These are phyloP conservation scores for Tricholoma furcatifolium DNA, from an alignment of 768 basidiomycete genomes.

Conservation along the genomic window DNA sequence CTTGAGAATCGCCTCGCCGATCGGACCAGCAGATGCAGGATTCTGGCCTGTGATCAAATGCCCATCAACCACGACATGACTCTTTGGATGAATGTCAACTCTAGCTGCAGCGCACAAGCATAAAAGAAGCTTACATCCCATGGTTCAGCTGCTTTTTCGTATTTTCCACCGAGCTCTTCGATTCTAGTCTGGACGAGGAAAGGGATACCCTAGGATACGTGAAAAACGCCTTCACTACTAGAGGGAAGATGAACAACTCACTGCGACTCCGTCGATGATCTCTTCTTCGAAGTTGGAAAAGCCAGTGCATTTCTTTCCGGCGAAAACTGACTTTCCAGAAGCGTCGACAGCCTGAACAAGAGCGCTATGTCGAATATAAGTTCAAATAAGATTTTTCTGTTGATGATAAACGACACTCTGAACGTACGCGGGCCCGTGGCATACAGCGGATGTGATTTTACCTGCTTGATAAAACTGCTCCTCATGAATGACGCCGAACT, in stretches of 20 bases:
- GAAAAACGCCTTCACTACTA: neutral
- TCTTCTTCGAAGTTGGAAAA: slow-evolving; percentile 76
- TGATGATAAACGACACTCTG: neutral
- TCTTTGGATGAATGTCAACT: slow-evolving; percentile 21
- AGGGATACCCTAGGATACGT: slow-evolving; percentile 46
- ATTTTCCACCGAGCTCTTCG: slow-evolving; percentile 61
- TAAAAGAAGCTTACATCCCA: slow-evolving; percentile 46
- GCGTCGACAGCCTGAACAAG: slow-evolving; percentile 55
- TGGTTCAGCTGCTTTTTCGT: slow-evolving; percentile 51
- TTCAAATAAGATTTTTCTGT: no score
- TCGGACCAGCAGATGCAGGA: slow-evolving; percentile 57
- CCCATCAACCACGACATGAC: slow-evolving; percentile 56
- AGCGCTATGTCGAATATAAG: slow-evolving; percentile 35
- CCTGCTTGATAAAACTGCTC: slow-evolving; percentile 62
- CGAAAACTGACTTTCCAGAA: slow-evolving; percentile 64
- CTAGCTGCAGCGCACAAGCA: neutral
- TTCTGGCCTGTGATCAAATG: slow-evolving; percentile 73
- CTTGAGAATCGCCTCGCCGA: slow-evolving; percentile 58
- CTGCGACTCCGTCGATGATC: slow-evolving; percentile 41
- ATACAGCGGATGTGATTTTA: slow-evolving; percentile 71
- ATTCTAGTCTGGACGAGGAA: slow-evolving; percentile 74
- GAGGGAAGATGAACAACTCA: slow-evolving; percentile 16
- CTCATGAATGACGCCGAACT: neutral
- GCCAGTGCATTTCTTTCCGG: slow-evolving; percentile 54
- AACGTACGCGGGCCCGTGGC: slow-evolving; percentile 75